These are phyloP conservation scores for Solanum bulbocastanum DNA, from an alignment of 257 asterid genomes.

Conservation along the genomic window DNA sequence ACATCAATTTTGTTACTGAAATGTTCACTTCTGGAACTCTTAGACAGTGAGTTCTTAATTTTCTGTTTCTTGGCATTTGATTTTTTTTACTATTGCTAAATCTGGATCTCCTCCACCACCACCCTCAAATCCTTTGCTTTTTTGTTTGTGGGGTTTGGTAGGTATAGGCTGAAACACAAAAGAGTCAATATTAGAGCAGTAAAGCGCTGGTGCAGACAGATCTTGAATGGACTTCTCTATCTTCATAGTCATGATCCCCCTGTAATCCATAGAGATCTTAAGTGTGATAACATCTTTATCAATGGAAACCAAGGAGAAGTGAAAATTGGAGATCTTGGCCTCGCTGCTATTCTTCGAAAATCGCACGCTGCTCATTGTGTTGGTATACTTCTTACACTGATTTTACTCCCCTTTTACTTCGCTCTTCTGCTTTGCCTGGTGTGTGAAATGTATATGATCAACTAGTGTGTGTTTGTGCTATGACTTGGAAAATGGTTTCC, in stretches of 20 bases:
- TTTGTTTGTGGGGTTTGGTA: neutral
- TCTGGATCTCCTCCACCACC: neutral
- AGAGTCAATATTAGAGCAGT: constrained; percentile 47
- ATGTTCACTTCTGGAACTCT: constrained; percentile 50
- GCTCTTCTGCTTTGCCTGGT: neutral
- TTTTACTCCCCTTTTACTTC: neutral
- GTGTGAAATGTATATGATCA: neutral
- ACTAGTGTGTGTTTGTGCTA: neutral
- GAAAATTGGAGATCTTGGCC: constrained; percentile 48
- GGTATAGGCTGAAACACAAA: constrained; percentile 40
- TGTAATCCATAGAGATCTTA: constrained; percentile 52
- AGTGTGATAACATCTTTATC: constrained; percentile 43
- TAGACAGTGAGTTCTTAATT: constrained; percentile 25
- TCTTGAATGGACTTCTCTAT: constrained; percentile 39
- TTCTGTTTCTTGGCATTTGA: neutral
- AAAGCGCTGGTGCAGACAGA: constrained; percentile 50
- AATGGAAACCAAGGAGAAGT: constrained; percentile 55
- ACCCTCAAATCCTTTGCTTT: neutral
- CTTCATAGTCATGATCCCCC: constrained; percentile 52
- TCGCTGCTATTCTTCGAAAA: constrained; percentile 40
- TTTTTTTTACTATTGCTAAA: neutral
- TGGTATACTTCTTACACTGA: constrained; percentile 14
- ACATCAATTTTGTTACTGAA: constrained; percentile 48
- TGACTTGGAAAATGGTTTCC: neutral
- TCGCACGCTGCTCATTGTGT: constrained; percentile 49